These are phyloP conservation scores for Macrolepiota fuliginosa DNA, from an alignment of 768 basidiomycete species.

Conservation along the genomic window DNA sequence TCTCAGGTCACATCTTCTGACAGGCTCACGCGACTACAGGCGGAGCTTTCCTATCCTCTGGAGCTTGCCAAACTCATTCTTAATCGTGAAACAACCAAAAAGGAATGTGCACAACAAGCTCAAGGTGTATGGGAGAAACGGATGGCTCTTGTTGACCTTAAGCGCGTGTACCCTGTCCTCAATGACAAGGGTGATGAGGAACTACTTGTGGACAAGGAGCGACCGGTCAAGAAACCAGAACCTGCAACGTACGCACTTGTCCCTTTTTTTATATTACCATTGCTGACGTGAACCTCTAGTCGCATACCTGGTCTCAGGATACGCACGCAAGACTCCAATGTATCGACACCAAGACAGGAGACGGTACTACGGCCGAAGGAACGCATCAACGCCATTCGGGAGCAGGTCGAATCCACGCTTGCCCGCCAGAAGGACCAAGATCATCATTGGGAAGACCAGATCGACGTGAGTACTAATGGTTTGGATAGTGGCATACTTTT, in stretches of 20 bases:
- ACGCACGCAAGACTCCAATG: constrained; percentile 42
- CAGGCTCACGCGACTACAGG: constrained; percentile 77
- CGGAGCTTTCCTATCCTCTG: constrained; percentile 69
- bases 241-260: constrained; percentile 22
- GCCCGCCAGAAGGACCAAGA: constrained; percentile 68
- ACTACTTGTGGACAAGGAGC: constrained; percentile 69
- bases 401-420: constrained; percentile 61
- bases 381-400: constrained; percentile 56
- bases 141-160: constrained; percentile 71
- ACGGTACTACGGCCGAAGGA: constrained; percentile 62
- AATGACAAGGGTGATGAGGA: constrained; percentile 70
- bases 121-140: constrained; percentile 78
- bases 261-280: not conserved
- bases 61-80: constrained; percentile 71
- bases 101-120: constrained; percentile 55
- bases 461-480: constrained; percentile 57
- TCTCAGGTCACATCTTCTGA: constrained; percentile 89
- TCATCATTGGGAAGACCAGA: constrained; percentile 81
- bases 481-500: constrained; percentile 2
- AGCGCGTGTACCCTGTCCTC: constrained; percentile 66
- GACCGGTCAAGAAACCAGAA: constrained; percentile 58
- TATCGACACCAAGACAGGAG: constrained; percentile 43
- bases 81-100: constrained; percentile 74
- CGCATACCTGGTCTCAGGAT: constrained; percentile 54
- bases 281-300: constrained; percentile 23